A percentile compares a stretch with the other conserved stretches of the same genome.
Conservation (phyloP, 2,329 filamentous ascomycete species). For the Pseudogymnoascus sp. region DNA sequence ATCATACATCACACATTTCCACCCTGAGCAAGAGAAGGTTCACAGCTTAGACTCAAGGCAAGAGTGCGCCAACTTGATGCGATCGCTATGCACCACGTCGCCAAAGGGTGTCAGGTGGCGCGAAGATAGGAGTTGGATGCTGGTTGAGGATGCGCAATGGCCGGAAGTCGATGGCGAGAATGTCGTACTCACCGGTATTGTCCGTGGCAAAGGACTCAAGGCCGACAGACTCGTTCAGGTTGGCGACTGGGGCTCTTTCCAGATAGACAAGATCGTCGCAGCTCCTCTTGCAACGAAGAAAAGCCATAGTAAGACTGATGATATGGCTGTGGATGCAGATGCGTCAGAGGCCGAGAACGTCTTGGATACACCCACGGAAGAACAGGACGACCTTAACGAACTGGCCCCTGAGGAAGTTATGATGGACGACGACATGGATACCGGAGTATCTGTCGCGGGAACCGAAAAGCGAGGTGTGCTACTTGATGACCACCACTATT, state of each 20-base stretch:
- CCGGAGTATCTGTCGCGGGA: conserved; percentile 38
- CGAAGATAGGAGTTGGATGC: conserved; percentile 91
- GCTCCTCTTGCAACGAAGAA: conserved; percentile 57
- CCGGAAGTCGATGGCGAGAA: conserved; percentile 49
- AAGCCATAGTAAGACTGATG: conserved; percentile 49
- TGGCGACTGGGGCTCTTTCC: conserved; percentile 88
- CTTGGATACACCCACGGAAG: conserved; percentile 64
- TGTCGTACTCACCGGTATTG: conserved; percentile 72
- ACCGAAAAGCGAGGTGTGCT: conserved; percentile 74
- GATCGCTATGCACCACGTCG: conserved; percentile 82
- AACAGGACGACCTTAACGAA: conserved; percentile 74
- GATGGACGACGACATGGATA: conserved; percentile 59
- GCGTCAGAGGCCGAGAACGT: conserved; percentile 40
- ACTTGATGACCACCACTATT: conserved; percentile 95
- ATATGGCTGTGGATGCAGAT: conserved; percentile 57
- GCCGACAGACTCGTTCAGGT: conserved; percentile 84
- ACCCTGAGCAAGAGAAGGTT: conserved; percentile 84
- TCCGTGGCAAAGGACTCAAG: conserved; percentile 80
- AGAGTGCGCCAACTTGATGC: conserved; percentile 83
- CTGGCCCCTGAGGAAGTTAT: conserved; percentile 78
- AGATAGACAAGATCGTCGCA: conserved; percentile 79
- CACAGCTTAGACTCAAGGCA: conserved; percentile 81
- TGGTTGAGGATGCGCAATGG: conserved; percentile 76
- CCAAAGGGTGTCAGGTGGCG: conserved; percentile 95
- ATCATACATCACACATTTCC: conserved; percentile 90